phyloP scores from a whole-genome alignment of 257 asterid species.

The Petunia secreta region DNA sequence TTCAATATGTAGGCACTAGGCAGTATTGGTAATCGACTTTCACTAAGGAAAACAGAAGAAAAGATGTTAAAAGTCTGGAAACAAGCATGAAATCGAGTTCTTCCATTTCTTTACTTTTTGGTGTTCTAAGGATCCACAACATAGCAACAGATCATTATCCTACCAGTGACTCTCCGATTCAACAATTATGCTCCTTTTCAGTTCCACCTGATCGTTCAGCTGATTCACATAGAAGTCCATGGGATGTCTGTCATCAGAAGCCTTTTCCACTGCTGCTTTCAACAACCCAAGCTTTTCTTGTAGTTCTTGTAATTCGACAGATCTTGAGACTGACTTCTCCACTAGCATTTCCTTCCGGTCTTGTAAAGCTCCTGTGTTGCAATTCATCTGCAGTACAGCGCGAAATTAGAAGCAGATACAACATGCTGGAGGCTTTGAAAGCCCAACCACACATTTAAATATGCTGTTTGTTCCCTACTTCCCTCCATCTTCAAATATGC shows the following conservation, averaged over 20 bases:
- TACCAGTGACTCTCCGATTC: constrained; percentile 66
- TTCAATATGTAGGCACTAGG: not conserved
- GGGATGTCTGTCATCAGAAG: constrained; percentile 41
- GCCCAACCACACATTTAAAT: not conserved
- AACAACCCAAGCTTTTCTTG: constrained; percentile 48
- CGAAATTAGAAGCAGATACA: not conserved
- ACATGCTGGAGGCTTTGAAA: not conserved
- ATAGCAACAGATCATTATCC: constrained; percentile 23
- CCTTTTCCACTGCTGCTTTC: constrained; percentile 51
- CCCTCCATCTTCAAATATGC: not conserved
- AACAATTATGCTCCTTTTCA: constrained; percentile 45
- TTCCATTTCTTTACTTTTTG: not conserved
- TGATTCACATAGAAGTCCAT: constrained; percentile 49
- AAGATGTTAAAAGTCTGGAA: not conserved
- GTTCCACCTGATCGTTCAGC: constrained; percentile 54
- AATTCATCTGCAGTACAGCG: not conserved
- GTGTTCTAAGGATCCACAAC: not conserved
- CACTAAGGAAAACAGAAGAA: not conserved
- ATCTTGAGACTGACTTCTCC: constrained; percentile 37
- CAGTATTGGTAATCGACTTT: not conserved
- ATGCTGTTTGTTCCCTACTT: not conserved
- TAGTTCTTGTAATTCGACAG: constrained; percentile 37
- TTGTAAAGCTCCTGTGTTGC: constrained; percentile 28
- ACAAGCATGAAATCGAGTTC: not conserved
- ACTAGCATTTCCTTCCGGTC: constrained; percentile 31